These are phyloP conservation scores for Rosa persica DNA, from an alignment of 306 rosid species.

Conservation along the genomic window DNA sequence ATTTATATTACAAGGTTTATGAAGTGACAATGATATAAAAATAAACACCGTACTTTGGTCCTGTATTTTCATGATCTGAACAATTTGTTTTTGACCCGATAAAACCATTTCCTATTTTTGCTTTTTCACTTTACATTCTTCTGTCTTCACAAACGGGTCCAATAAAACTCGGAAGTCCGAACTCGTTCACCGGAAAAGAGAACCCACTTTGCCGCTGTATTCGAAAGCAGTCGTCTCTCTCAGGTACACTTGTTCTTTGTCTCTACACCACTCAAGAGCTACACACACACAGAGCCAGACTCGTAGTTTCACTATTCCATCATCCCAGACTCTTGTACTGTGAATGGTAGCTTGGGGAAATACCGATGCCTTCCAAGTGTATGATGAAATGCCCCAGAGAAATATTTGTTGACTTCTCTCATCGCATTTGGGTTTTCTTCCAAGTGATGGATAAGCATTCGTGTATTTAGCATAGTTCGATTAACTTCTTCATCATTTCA, in stretches of 20 bases:
- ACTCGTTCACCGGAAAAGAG: background rate
- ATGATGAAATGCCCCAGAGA: conserved; percentile 39
- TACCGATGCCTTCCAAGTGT: conserved; percentile 27
- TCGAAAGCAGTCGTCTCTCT: background rate
- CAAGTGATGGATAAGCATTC: background rate
- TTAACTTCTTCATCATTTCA: background rate
- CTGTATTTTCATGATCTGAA: no score
- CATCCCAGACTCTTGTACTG: background rate
- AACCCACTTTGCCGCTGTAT: background rate
- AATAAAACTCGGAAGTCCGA: background rate
- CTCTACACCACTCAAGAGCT: background rate
- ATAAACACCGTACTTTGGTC: no score
- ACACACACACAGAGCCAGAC: background rate
- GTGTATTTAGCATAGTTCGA: background rate
- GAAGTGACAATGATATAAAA: no score
- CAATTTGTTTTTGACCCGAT: no score
- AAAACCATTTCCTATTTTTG: no score
- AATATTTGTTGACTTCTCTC: background rate
- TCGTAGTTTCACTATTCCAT: background rate
- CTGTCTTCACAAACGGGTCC: no score
- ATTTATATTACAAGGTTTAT: no score
- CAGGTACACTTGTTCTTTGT: background rate
- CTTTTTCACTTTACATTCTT: no score
- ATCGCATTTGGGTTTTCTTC: background rate
- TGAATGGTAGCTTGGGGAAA: background rate